Conservation (phyloP, 2,329 filamentous ascomycete species). For the Ceratocystis alfenasii region DNA sequence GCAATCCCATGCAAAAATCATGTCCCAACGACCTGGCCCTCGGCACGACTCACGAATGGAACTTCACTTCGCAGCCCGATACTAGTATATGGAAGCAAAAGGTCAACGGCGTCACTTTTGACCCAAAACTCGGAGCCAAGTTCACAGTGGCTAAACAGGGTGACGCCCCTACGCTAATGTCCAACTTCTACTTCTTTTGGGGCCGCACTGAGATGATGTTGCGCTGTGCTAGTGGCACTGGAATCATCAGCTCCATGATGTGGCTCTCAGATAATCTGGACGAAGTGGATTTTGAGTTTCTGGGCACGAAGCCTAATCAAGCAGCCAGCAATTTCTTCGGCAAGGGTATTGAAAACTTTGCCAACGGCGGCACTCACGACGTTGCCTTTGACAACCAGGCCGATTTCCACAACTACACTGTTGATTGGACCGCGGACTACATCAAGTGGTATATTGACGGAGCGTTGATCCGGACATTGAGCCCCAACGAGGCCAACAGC, state of each 20-base stretch:
- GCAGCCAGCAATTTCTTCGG: constrained; percentile 69
- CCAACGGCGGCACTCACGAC: constrained; percentile 49
- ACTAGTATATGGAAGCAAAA: constrained; percentile 56
- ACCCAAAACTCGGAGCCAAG: constrained; percentile 48
- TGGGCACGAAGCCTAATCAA: constrained; percentile 51
- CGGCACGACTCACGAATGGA: constrained; percentile 48
- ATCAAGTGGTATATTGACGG: constrained; percentile 62
- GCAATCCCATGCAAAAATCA: constrained; percentile 60
- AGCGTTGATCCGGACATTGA: constrained; percentile 49
- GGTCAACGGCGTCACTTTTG: constrained; percentile 51
- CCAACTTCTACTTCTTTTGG: constrained; percentile 77
- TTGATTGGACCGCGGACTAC: constrained; percentile 55
- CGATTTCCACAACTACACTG: constrained; percentile 65
- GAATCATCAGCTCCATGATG: constrained; percentile 73
- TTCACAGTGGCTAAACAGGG: constrained; percentile 60
- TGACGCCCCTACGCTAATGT: constrained; percentile 67
- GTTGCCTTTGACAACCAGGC: constrained; percentile 43
- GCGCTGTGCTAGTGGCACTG: constrained; percentile 61
- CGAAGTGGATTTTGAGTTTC: constrained; percentile 79
- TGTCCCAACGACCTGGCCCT: constrained; percentile 64
- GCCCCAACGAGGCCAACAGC: constrained; percentile 47
- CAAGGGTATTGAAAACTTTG: constrained; percentile 54
- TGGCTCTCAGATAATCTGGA: constrained; percentile 74
- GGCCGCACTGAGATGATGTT: constrained; percentile 67
- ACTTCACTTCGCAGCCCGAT: constrained; percentile 52